Evolutionary conservation across 2,329 filamentous ascomycete species (phyloP), one percentile per base, ranked within the genome.

Genomic region (Trichophyton equinum): DNA sequence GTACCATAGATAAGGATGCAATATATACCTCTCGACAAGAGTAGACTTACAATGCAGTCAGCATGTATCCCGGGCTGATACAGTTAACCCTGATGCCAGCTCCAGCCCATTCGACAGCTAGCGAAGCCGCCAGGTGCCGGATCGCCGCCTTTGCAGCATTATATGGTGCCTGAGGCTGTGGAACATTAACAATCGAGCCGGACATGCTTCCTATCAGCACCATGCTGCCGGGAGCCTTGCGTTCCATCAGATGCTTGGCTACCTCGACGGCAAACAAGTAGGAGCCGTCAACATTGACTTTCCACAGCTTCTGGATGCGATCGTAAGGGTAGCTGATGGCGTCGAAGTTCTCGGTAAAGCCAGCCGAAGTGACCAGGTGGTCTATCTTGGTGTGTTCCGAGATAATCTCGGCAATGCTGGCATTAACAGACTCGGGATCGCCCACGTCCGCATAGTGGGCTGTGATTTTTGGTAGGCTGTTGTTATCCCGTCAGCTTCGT

Each of bases 121-220:
- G 80, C 65, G 88, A 94, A 42, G 88, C 83, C 11, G 90, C 91
- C 63, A 97, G 76, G 75, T 97, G 92, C 64, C 91, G 82, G 53
- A 97, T 88, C 9, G 89, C 94, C 40, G 94, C 92, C 77, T 97
- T 97, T 64, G 91, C 85, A 4, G 88, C 89, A 71, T 96, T 96
- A 77, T 96, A 96, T 0, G 91, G 91, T 53, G 83, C 89, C 73
- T 97, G 92, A 0, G 90, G 91, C 74, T 97, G 92, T 15, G 92
- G 92, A 7, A 96, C 88, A 70, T 97, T 97, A 74, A 97, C 92
- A 68, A 97, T 91, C 60, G 86, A 77, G 51, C 91, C 92, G 58
- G 87, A 91, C 91, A 97, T 97, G 81, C 88, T 94, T 30, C 91
- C 92, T 69, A 96, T 94, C 78, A 96, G 88, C 68, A 96, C 89